phyloP scores from a whole-genome alignment of 768 basidiomycete species.

The Mrakia blollopis region DNA sequence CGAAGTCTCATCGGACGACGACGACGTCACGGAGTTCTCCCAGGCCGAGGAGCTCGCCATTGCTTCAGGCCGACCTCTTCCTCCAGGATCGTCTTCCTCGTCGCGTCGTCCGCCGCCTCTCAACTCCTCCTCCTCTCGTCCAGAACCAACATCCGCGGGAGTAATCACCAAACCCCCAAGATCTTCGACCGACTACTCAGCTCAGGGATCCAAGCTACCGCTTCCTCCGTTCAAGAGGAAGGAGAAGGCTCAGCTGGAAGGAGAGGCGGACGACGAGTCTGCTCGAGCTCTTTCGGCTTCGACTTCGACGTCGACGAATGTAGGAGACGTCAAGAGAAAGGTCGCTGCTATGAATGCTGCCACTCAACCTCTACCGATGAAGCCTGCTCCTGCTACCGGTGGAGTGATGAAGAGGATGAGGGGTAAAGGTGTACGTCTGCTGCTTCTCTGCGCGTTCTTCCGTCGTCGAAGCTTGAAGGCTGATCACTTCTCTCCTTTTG shows the following conservation, averaged over 20 bases:
- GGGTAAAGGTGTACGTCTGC: not conserved
- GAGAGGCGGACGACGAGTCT: not conserved
- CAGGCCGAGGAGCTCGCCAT: not conserved
- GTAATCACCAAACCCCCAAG: not conserved
- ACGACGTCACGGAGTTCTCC: not conserved
- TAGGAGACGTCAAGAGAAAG: conserved; percentile 1
- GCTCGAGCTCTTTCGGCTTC: not conserved
- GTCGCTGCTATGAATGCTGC: not conserved
- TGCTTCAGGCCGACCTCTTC: not conserved
- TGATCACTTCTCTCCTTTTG: not conserved
- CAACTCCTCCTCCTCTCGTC: not conserved
- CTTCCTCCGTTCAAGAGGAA: not conserved
- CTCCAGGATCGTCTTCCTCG: not conserved
- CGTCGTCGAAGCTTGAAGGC: not conserved
- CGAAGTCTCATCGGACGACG: not conserved
- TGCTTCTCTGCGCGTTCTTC: not conserved
- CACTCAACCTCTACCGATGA: not conserved
- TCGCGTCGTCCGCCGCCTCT: not conserved
- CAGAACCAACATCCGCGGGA: not conserved
- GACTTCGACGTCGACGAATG: not conserved
- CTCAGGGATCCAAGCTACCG: not conserved
- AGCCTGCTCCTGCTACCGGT: not conserved
- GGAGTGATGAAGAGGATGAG: not conserved
- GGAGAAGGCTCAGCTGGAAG: not conserved
- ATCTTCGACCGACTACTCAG: not conserved